Evolutionary conservation across 192 early-diverging fungal genomes (phyloP).

Genomic region (Lunasporangiospora selenospora): DNA sequence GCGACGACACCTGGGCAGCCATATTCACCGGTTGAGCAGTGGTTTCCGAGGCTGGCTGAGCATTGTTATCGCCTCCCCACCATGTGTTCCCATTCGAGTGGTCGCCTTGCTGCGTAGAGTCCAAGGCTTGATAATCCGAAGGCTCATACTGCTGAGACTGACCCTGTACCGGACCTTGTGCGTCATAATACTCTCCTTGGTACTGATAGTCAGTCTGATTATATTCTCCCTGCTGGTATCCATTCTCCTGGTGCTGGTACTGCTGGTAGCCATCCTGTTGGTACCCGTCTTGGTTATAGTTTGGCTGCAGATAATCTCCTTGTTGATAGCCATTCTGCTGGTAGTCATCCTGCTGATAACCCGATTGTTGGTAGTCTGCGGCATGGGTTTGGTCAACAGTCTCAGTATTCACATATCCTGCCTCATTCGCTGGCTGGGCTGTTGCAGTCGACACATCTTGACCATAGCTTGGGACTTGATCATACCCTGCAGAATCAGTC

Average conservation of each 20-base stretch:
- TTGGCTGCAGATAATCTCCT: neutral
- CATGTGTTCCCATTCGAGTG: no score
- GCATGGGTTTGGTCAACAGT: neutral
- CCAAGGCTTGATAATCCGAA: no score
- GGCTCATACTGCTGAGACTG: no score
- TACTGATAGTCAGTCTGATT: neutral
- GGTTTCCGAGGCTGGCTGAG: no score
- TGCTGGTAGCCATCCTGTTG: neutral
- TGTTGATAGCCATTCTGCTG: constrained; percentile 2
- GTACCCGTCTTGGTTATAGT: constrained; percentile 1
- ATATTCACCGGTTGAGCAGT: no score
- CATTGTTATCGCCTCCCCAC: no score
- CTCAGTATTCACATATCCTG: neutral
- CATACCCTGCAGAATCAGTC: constrained; percentile 1
- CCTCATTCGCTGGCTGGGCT: no score
- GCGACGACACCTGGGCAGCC: no score
- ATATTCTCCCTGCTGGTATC: neutral
- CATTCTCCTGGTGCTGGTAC: neutral
- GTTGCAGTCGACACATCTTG: neutral
- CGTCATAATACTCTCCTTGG: no score
- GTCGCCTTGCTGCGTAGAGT: no score
- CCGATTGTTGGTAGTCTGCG: neutral
- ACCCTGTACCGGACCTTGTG: no score
- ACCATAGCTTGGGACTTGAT: neutral
- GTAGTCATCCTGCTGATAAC: neutral